Conservation (phyloP, 768 basidiomycete species). For the Baorangia bicolor region DNA sequence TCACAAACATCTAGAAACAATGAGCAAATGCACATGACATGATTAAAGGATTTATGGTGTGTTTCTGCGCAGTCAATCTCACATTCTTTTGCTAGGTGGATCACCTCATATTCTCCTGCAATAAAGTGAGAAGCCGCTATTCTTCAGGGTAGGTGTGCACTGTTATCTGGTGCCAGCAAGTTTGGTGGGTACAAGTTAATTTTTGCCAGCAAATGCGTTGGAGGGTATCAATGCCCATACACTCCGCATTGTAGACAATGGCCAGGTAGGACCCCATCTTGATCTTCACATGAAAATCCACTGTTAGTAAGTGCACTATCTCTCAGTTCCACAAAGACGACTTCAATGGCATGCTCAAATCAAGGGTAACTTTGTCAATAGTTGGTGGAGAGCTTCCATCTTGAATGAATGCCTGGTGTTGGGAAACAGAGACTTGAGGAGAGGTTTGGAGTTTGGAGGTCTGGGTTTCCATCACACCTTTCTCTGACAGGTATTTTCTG, state of each 20-base stretch:
- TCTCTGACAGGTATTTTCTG: not conserved
- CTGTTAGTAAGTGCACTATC: not conserved
- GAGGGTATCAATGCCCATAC: not conserved
- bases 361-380: not conserved
- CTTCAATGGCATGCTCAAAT: not conserved
- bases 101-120: too few relatives aligned
- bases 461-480: not conserved
- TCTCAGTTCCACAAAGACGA: not conserved
- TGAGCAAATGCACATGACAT: too few relatives aligned
- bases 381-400: not conserved
- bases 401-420: not conserved
- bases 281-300: not conserved
- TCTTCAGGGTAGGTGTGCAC: not conserved
- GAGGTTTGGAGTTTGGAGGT: not conserved
- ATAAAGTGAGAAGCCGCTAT: too few relatives aligned
- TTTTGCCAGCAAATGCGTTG: not conserved
- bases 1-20: too few relatives aligned
- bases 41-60: too few relatives aligned
- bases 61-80: not conserved
- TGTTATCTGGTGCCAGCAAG: not conserved
- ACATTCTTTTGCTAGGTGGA: not conserved
- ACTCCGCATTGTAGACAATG: not conserved
- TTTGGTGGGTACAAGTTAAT: not conserved
- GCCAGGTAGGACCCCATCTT: not conserved
- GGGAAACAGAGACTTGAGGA: not conserved